These are phyloP conservation scores for Eutrema heterophyllum DNA, from an alignment of 345 rosid genomes.

Conservation along the genomic window DNA sequence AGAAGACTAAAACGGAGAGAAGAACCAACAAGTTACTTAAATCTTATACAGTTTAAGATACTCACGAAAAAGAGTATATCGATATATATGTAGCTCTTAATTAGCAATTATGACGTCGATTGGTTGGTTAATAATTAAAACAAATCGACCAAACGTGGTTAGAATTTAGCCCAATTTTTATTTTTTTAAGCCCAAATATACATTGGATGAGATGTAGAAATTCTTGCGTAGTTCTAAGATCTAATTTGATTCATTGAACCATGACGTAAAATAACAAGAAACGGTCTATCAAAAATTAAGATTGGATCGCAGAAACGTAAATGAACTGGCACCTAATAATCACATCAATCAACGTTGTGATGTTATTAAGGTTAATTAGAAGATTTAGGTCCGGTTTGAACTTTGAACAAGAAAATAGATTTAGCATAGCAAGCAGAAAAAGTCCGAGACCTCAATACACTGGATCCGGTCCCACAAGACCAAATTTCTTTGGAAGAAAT, in stretches of 20 bases:
- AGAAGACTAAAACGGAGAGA: background rate
- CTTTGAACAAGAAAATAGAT: background rate
- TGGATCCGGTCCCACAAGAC: background rate
- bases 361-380: background rate
- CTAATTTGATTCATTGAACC: constrained; percentile 1
- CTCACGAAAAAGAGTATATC: background rate
- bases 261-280: background rate
- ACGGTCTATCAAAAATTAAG: background rate
- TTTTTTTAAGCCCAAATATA: too few relatives aligned
- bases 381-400: background rate
- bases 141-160: background rate
- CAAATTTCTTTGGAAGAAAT: background rate
- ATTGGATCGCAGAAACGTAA: background rate
- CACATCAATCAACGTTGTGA: background rate
- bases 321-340: background rate
- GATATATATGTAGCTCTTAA: background rate
- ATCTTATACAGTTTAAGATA: background rate
- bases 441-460: background rate
- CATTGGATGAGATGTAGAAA: background rate
- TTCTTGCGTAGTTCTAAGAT: background rate
- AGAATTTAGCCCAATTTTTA: too few relatives aligned
- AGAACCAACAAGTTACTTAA: background rate
- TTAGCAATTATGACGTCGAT: background rate
- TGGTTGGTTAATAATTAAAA: background rate
- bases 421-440: background rate